These are phyloP conservation scores for Raphanus sativus DNA, from an alignment of 345 rosid species.

Conservation along the genomic window DNA sequence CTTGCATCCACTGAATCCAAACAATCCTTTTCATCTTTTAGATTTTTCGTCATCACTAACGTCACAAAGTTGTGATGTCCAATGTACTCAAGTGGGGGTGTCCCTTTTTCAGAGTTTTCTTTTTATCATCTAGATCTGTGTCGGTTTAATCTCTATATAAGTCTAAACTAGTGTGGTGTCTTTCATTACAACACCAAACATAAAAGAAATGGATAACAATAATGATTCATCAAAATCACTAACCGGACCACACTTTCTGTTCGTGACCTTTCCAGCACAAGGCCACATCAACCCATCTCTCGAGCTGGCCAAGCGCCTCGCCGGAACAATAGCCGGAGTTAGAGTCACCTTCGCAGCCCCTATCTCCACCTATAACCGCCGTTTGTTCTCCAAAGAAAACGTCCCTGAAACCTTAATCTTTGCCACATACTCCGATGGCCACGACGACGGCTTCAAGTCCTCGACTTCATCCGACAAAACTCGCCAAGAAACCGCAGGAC, in stretches of 20 bases:
- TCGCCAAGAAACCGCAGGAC: slow-evolving; percentile 9
- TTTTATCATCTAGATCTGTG: slow-evolving; percentile 1
- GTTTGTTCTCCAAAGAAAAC: slow-evolving; percentile 26
- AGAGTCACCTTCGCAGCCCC: slow-evolving; percentile 52
- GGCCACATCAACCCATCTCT: slow-evolving; percentile 72
- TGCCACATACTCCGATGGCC: slow-evolving; percentile 60
- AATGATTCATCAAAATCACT: neutral
- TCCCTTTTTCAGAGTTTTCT: neutral
- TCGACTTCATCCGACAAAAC: neutral
- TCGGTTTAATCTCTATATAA: neutral
- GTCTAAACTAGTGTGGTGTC: neutral
- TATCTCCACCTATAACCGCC: slow-evolving; percentile 42
- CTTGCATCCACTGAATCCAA: slow-evolving; percentile 14
- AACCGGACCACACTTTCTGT: slow-evolving; percentile 32
- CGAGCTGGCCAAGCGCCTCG: slow-evolving; percentile 58
- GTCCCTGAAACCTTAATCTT: slow-evolving; percentile 31
- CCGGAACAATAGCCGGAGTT: slow-evolving; percentile 36
- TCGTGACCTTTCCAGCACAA: slow-evolving; percentile 55
- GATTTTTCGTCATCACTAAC: slow-evolving; percentile 36
- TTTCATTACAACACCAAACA: neutral
- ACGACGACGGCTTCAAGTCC: slow-evolving; percentile 46
- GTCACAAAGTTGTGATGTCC: slow-evolving; percentile 23
- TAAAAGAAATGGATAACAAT: neutral
- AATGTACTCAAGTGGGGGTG: neutral
- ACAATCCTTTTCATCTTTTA: neutral